A percentile compares a stretch with the other conserved stretches of the same genome.
phyloP scores from a whole-genome alignment of 2,329 filamentous ascomycete species.

The Pseudogymnoascus sp. region DNA sequence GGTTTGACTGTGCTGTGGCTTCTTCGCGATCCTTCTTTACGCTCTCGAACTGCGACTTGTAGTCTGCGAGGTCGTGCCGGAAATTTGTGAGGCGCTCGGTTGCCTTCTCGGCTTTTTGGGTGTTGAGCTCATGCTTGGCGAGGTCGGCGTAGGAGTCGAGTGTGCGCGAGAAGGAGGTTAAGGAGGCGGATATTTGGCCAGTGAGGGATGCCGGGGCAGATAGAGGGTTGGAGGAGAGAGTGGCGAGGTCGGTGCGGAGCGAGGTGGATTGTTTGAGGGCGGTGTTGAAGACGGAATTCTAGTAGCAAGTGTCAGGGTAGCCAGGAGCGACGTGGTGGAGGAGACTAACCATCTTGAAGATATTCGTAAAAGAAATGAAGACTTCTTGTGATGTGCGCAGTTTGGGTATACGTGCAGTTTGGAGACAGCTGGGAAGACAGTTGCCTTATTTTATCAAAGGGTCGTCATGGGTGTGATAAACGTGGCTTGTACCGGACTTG shows the following conservation, averaged over 20 bases:
- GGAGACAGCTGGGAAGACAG: neutral
- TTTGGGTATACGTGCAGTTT: neutral
- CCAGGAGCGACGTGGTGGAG: neutral
- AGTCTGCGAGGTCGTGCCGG: constrained; percentile 71
- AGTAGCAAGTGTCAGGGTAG: constrained; percentile 12
- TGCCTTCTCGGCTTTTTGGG: constrained; percentile 87
- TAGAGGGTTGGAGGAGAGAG: constrained; percentile 51
- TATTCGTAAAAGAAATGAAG: neutral
- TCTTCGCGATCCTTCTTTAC: constrained; percentile 75
- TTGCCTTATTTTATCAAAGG: neutral
- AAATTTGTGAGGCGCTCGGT: constrained; percentile 80
- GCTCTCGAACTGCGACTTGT: constrained; percentile 66
- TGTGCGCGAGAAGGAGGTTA: constrained; percentile 76
- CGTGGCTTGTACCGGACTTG: constrained; percentile 5
- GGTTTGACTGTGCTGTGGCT: constrained; percentile 54
- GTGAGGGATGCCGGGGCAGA: constrained; percentile 56
- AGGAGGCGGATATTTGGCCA: constrained; percentile 66
- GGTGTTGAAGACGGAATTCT: constrained; percentile 82
- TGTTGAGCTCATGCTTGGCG: constrained; percentile 80
- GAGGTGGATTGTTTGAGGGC: constrained; percentile 77
- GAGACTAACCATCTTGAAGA: neutral
- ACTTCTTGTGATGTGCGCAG: neutral
- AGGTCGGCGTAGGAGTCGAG: constrained; percentile 86
- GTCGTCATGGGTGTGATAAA: constrained; percentile 6
- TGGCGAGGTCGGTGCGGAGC: constrained; percentile 67